Evolutionary conservation across 768 basidiomycete species (phyloP).

Genomic region (Leccinellum luteum): DNA sequence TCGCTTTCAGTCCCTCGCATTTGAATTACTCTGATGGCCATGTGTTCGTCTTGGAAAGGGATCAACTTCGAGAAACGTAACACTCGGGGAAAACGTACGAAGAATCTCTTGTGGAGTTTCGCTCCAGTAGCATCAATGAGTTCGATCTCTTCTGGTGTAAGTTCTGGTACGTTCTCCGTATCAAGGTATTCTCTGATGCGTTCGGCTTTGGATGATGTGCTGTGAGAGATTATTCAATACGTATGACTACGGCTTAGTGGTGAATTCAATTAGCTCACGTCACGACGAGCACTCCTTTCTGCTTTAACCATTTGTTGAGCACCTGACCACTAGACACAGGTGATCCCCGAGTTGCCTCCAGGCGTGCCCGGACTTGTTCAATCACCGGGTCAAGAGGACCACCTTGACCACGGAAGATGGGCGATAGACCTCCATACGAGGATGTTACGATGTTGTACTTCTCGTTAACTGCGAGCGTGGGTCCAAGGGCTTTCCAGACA

Average conservation of each 20-base stretch:
- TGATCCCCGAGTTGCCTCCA: slow-evolving; percentile 24
- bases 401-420: slow-evolving; percentile 34
- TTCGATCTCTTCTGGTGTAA: slow-evolving; percentile 24
- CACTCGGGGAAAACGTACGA: no score
- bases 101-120: slow-evolving; percentile 23
- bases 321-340: slow-evolving; percentile 31
- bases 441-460: slow-evolving; percentile 38
- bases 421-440: slow-evolving; percentile 41
- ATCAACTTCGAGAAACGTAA: no score
- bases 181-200: slow-evolving; percentile 35
- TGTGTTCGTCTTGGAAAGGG: no score
- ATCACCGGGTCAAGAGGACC: slow-evolving; percentile 42
- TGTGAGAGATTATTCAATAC: slow-evolving; percentile 9
- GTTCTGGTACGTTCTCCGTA: slow-evolving; percentile 27
- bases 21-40: no score
- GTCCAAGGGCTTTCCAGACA: slow-evolving; percentile 41
- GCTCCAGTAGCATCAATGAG: slow-evolving; percentile 27
- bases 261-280: slow-evolving; percentile 21
- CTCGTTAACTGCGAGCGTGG: slow-evolving; percentile 34
- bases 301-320: slow-evolving; percentile 29
- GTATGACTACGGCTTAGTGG: not conserved
- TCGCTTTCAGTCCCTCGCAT: no score
- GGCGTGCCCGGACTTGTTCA: slow-evolving; percentile 30
- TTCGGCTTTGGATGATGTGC: slow-evolving; percentile 34
- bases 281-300: slow-evolving; percentile 30